A percentile compares a stretch with the other conserved stretches of the same genome.
Conservation (phyloP, 2,329 filamentous ascomycete genomes). For the Cercospora citrullina region DNA sequence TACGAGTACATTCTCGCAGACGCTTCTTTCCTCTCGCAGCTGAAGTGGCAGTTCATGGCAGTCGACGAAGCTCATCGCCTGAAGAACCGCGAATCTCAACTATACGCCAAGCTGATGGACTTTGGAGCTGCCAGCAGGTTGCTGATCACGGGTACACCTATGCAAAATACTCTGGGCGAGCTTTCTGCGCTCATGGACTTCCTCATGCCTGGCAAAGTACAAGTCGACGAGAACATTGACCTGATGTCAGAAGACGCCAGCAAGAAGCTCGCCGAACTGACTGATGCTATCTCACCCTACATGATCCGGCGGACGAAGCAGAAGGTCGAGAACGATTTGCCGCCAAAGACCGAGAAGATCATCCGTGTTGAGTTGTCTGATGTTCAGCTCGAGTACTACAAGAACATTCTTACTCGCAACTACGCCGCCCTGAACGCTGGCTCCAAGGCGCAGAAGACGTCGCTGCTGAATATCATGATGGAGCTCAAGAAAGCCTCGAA, state of each 20-base stretch:
- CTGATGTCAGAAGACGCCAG: conserved; percentile 75
- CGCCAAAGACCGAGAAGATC: conserved; percentile 97
- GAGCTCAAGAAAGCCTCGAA: conserved; percentile 99
- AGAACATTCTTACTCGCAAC: conserved; percentile 96
- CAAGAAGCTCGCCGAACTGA: conserved; percentile 81
- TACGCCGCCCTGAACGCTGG: conserved; percentile 93
- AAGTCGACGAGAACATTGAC: conserved; percentile 90
- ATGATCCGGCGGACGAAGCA: conserved; percentile 96
- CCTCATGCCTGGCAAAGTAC: conserved; percentile 88
- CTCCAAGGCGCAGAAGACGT: conserved; percentile 87
- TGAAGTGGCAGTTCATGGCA: conserved; percentile 97
- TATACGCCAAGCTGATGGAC: conserved; percentile 80
- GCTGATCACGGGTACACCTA: conserved; percentile 93
- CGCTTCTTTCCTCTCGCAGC: conserved; percentile 76
- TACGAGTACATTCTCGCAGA: conserved; percentile 95
- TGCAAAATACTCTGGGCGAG: conserved; percentile 95
- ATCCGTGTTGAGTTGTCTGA: conserved; percentile 96
- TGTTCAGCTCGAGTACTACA: conserved; percentile 96
- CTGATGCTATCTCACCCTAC: conserved; percentile 83
- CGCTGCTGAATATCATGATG: conserved; percentile 98
- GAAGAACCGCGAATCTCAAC: conserved; percentile 92
- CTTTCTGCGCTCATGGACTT: conserved; percentile 93
- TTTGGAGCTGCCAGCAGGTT: conserved; percentile 88
- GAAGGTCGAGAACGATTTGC: conserved; percentile 93
- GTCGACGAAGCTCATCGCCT: conserved; percentile 96